Evolutionary conservation across 2,329 filamentous ascomycete species (phyloP).

Genomic region (Sarocladium brachiariae): DNA sequence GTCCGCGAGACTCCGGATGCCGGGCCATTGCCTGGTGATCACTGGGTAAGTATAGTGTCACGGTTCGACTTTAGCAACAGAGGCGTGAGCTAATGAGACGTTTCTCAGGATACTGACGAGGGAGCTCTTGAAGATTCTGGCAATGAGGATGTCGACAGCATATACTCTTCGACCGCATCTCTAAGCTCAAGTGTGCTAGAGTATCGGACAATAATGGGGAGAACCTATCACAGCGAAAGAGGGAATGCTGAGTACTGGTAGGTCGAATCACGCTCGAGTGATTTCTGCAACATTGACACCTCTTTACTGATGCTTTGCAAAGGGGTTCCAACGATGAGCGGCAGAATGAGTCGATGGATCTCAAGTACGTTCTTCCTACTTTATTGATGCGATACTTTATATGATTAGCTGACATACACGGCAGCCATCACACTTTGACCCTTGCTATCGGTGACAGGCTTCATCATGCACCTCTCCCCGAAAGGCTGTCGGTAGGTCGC

Average conservation of each 20-base stretch:
- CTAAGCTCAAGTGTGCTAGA: constrained; percentile 22
- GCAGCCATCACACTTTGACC: constrained; percentile 13
- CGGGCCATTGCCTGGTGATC: background rate
- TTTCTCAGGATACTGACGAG: background rate
- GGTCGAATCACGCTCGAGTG: background rate
- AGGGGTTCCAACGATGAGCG: constrained; percentile 22
- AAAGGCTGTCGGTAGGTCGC: constrained; percentile 11
- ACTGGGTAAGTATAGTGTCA: background rate
- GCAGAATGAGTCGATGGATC: constrained; percentile 25
- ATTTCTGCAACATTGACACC: background rate
- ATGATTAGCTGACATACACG: background rate
- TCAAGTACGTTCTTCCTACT: constrained; percentile 16
- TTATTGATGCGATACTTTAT: background rate
- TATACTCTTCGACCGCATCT: constrained; percentile 21
- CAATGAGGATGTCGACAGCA: constrained; percentile 6
- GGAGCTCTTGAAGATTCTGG: background rate
- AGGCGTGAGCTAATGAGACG: background rate
- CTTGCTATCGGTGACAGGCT: constrained; percentile 16
- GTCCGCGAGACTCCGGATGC: background rate
- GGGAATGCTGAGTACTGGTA: constrained; percentile 23
- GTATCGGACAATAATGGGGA: constrained; percentile 24
- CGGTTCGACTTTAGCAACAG: no score
- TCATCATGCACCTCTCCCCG: constrained; percentile 10
- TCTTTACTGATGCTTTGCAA: background rate
- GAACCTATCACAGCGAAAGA: constrained; percentile 24